phyloP scores from a whole-genome alignment of 2,329 filamentous ascomycete species.

The Didymella exigua region DNA sequence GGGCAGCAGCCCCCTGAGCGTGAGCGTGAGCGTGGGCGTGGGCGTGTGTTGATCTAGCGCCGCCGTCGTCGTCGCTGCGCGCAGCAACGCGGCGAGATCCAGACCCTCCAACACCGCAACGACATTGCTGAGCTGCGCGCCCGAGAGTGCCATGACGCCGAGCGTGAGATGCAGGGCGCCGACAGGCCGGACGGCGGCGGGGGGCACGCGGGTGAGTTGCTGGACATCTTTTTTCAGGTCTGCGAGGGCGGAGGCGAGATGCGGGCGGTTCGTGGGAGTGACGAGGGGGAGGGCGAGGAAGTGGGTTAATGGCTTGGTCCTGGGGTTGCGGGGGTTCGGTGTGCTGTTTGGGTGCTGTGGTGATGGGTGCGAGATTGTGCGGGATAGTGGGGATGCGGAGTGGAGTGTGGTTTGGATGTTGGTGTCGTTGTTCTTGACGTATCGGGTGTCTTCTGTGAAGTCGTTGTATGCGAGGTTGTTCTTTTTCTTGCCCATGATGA shows the following conservation, averaged over 20 bases:
- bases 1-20: constrained; percentile 58
- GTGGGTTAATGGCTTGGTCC: constrained; percentile 64
- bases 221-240: constrained; percentile 57
- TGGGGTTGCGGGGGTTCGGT: constrained; percentile 17
- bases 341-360: constrained; percentile 17
- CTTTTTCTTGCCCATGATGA: constrained; percentile 41
- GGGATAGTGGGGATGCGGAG: constrained; percentile 5
- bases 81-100: constrained; percentile 47
- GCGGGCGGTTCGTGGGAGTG: constrained; percentile 63
- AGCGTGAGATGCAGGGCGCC: constrained; percentile 86
- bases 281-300: constrained; percentile 78
- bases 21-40: too few relatives aligned
- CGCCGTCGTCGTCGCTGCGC: too few relatives aligned
- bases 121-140: too few relatives aligned
- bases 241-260: constrained; percentile 67
- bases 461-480: constrained; percentile 41
- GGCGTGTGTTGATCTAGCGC: too few relatives aligned
- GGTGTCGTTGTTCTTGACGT: constrained; percentile 32
- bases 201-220: constrained; percentile 64
- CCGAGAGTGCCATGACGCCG: constrained; percentile 81
- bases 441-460: constrained; percentile 43
- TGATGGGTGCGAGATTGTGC: constrained; percentile 20
- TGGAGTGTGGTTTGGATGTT: constrained; percentile 34
- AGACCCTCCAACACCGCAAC: constrained; percentile 55
- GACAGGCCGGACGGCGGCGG: constrained; percentile 72